These are phyloP conservation scores for Mycena alexandri DNA, from an alignment of 768 basidiomycete genomes.

Conservation along the genomic window DNA sequence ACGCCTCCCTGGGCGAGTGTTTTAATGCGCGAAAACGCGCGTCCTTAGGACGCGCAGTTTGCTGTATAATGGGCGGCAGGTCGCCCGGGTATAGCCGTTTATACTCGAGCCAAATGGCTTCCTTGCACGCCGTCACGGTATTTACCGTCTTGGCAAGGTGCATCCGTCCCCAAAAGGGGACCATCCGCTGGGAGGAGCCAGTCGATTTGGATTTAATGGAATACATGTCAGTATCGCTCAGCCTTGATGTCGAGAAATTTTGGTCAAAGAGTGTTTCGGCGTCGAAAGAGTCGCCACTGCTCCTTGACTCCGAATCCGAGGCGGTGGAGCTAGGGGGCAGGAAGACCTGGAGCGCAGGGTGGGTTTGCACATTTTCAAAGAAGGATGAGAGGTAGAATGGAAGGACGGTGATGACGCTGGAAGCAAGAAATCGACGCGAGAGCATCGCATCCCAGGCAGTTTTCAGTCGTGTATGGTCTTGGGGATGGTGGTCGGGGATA, in stretches of 20 bases:
- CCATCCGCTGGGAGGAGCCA: constrained; percentile 37
- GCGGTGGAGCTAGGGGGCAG: constrained; percentile 26
- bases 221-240: constrained; percentile 37
- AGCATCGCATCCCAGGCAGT: constrained; percentile 80
- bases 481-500: constrained; percentile 53
- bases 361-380: constrained; percentile 66
- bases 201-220: constrained; percentile 35
- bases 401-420: constrained; percentile 68
- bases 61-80: constrained; percentile 53
- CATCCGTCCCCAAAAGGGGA: constrained; percentile 68
- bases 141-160: constrained; percentile 73
- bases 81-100: constrained; percentile 58
- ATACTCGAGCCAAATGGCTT: constrained; percentile 77
- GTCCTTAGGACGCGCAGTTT: constrained; percentile 49
- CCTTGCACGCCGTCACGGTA: constrained; percentile 73
- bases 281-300: constrained; percentile 40
- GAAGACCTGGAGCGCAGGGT: constrained; percentile 40
- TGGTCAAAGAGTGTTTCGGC: constrained; percentile 44
- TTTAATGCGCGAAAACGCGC: constrained; percentile 34
- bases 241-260: constrained; percentile 30
- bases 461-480: constrained; percentile 73
- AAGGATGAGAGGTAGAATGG: constrained; percentile 74
- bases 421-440: constrained; percentile 64
- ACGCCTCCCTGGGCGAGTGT: constrained; percentile 64
- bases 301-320: constrained; percentile 25